Base-by-base conservation (phyloP, 2,329 filamentous ascomycete genomes). In the Xylaria digitata region DNA sequence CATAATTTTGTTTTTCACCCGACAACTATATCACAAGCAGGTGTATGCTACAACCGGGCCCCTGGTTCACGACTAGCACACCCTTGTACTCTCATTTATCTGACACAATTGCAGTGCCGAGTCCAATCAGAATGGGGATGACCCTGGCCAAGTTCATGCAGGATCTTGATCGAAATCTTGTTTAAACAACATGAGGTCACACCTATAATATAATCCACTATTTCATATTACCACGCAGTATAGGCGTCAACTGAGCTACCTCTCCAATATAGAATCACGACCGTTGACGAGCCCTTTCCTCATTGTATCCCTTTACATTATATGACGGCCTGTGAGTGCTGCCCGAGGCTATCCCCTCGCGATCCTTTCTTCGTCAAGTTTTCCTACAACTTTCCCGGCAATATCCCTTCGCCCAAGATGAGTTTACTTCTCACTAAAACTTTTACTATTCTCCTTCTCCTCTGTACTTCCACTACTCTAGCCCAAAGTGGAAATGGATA, bases 401-500 rank as follows among this genome's bases (percentile, higher is more conserved):
- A 23, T 42, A 50, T 23, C 4, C 61, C 64, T 30, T 37, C 59
- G 48, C 57, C 43, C 66, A 73, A 49, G 48, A 76, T 76, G 75
- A 71, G 55, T 62, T 40, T 70, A 49, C 65, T 71, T 67, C 17
- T 70, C 64, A 66, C 66, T 15, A 71, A 69, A 64, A 59, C 67
- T 4, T 30, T 77, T 43, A 71, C 75, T 59, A 64, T 78, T 58
- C 67, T 80, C 63, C 69, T 80, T 32, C 49, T 81, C 30, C 63
- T 71, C 15, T 64, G 68, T 58, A 65, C 71, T 62, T 68, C 72
- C 23, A 17, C 63, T 50, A 57, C 54, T n/a, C 11, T 73, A 30
- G 73, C 72, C 6, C 70, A 73, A 54, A 61, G 75, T 1, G 78
- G 61, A 40, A 11, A 82, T 65, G 85, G 86, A 67, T 89, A 89